phyloP scores from a whole-genome alignment of 108 stramenopile species.

The Licmophora abbreviata region DNA sequence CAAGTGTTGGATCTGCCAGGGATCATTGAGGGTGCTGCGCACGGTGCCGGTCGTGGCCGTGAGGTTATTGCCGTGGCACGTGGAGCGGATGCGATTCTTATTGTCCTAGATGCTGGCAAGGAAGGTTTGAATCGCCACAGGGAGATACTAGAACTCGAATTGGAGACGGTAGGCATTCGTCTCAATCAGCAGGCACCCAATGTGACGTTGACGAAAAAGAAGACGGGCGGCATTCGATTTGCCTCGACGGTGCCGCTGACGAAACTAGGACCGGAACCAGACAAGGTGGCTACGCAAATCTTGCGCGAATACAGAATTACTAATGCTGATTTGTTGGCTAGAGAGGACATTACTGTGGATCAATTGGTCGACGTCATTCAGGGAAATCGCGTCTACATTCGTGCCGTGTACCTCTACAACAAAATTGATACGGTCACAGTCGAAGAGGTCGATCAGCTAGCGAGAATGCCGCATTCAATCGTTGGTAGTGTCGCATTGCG shows the following conservation, averaged over 20 bases:
- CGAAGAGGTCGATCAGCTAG: constrained; percentile 96
- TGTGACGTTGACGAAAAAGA: constrained; percentile 84
- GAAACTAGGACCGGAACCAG: constrained; percentile 88
- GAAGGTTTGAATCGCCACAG: constrained; percentile 95
- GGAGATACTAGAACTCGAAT: constrained; percentile 92
- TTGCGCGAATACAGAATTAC: constrained; percentile 90
- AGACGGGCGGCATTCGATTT: constrained; percentile 92
- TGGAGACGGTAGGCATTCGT: constrained; percentile 97
- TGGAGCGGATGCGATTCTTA: constrained; percentile 91
- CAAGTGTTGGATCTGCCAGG: constrained; percentile 99
- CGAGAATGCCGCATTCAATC: constrained; percentile 89
- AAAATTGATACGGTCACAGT: constrained; percentile 97
- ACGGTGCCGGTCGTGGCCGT: constrained; percentile 94
- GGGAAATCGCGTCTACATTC: constrained; percentile 95
- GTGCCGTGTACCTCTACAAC: constrained; percentile 96
- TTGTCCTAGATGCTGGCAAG: constrained; percentile 97
- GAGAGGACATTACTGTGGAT: constrained; percentile 94
- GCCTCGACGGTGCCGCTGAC: constrained; percentile 87
- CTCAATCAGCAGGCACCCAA: constrained; percentile 90
- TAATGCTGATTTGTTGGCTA: constrained; percentile 89
- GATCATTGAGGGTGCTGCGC: constrained; percentile 99
- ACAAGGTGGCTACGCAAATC: constrained; percentile 73
- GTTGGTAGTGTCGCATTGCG: constrained; percentile 85
- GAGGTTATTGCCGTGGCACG: constrained; percentile 99
- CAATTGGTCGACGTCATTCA: constrained; percentile 96